A percentile compares a stretch with the other conserved stretches of the same genome.
phyloP scores from a whole-genome alignment of 495 filamentous ascomycete genomes.

The Trichocladium antarcticum region DNA sequence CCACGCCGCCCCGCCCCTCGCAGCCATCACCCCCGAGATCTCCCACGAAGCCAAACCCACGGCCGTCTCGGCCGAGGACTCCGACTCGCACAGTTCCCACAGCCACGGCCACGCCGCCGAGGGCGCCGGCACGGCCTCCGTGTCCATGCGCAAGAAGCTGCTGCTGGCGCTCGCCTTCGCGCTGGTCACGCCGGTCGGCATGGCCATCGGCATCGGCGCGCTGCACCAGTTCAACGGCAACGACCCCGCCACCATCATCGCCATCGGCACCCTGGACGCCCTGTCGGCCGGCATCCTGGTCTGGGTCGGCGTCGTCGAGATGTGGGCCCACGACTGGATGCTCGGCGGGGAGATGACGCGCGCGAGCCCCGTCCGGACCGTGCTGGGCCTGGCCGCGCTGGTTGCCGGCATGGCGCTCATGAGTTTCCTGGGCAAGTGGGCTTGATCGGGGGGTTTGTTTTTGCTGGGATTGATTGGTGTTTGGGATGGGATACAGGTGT shows the following conservation, averaged over 20 bases:
- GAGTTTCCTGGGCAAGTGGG: slow-evolving; percentile 29
- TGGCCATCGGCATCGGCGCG: slow-evolving; percentile 49
- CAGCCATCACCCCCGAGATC: not conserved
- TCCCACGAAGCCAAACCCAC: not conserved
- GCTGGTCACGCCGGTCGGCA: slow-evolving; percentile 46
- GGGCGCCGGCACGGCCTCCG: slow-evolving; percentile 53
- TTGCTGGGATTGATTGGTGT: not conserved
- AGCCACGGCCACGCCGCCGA: slow-evolving; percentile 35
- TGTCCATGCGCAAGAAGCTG: slow-evolving; percentile 32
- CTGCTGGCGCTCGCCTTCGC: slow-evolving; percentile 42
- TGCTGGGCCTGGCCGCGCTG: slow-evolving; percentile 13
- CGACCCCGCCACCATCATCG: slow-evolving; percentile 41
- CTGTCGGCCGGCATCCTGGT: slow-evolving; percentile 48
- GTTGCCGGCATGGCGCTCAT: slow-evolving; percentile 22
- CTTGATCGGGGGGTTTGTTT: slow-evolving; percentile 15
- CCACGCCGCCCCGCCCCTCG: not conserved
- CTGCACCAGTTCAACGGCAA: slow-evolving; percentile 46
- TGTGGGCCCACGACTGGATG: slow-evolving; percentile 49
- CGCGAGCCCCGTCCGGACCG: slow-evolving; percentile 14
- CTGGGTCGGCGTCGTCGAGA: slow-evolving; percentile 51
- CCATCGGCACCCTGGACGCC: slow-evolving; percentile 48
- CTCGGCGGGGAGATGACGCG: slow-evolving; percentile 21
- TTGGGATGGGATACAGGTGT: not conserved
- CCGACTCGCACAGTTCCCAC: slow-evolving; percentile 17
- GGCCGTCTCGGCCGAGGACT: not conserved